Evolutionary conservation across 345 rosid species (phyloP).

Genomic region (Erodium maritimum): DNA sequence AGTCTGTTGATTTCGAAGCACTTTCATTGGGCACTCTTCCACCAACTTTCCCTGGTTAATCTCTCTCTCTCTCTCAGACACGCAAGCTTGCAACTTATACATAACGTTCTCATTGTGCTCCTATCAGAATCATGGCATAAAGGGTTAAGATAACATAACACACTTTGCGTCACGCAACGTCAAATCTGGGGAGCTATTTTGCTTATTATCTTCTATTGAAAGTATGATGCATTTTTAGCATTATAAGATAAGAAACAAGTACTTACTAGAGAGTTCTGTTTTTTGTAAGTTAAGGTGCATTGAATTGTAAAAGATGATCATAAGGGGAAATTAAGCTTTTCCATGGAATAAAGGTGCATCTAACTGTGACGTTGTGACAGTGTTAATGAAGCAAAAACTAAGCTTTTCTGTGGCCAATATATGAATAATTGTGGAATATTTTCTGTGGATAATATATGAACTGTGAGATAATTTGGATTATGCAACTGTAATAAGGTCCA

Average conservation of each 20-base stretch:
- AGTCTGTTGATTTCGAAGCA: conserved; percentile 78
- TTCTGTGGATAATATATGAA: too few relatives aligned
- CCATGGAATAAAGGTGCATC: too few relatives aligned
- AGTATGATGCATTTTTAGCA: too few relatives aligned
- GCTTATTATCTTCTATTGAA: too few relatives aligned
- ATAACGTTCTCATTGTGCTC: background rate
- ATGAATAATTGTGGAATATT: background rate
- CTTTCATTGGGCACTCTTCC: conserved; percentile 80
- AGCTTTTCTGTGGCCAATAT: background rate
- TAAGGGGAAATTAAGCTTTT: too few relatives aligned
- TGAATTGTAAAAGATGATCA: background rate
- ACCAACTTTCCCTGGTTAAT: conserved; percentile 71
- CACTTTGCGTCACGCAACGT: background rate
- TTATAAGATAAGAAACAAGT: too few relatives aligned
- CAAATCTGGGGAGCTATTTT: background rate
- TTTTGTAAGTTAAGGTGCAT: background rate
- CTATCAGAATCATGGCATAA: background rate
- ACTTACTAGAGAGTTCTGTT: background rate
- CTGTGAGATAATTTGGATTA: background rate
- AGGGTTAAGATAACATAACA: background rate
- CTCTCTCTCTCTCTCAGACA: background rate
- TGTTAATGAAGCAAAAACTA: background rate
- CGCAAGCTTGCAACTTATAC: background rate
- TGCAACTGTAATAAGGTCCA: background rate
- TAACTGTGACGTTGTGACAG: too few relatives aligned